phyloP scores from a whole-genome alignment of 2,329 filamentous ascomycete species.

The Fusarium sterilihyphosum region DNA sequence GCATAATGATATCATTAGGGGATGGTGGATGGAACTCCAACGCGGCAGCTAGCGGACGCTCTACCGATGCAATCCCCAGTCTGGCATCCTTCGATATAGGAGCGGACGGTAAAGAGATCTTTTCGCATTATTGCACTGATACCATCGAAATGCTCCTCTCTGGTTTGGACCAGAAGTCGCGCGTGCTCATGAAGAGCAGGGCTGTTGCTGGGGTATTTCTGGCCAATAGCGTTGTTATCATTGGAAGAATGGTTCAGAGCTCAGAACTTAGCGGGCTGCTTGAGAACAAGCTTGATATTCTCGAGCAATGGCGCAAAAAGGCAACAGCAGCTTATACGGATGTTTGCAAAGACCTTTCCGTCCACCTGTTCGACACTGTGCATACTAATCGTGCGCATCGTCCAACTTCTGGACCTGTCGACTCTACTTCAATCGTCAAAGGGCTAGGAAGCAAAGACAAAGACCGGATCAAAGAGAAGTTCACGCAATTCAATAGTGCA shows the following conservation, averaged over 20 bases:
- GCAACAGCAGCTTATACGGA: constrained; percentile 84
- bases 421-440: constrained; percentile 87
- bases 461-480: constrained; percentile 96
- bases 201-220: constrained; percentile 87
- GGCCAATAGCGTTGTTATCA: constrained; percentile 84
- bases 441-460: constrained; percentile 88
- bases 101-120: constrained; percentile 87
- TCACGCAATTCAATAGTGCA: constrained; percentile 85
- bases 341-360: constrained; percentile 87
- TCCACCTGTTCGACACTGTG: constrained; percentile 87
- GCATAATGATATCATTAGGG: constrained; percentile 90
- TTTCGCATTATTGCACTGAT: constrained; percentile 89
- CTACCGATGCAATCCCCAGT: constrained; percentile 73
- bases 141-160: constrained; percentile 84
- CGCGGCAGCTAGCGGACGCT: constrained; percentile 61
- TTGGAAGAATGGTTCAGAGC: constrained; percentile 84
- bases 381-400: constrained; percentile 83
- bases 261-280: constrained; percentile 83
- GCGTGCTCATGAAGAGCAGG: constrained; percentile 78
- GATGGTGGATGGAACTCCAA: constrained; percentile 86
- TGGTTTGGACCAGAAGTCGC: constrained; percentile 78
- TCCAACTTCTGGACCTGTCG: constrained; percentile 78
- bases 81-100: constrained; percentile 85
- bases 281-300: constrained; percentile 68
- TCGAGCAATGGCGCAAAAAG: constrained; percentile 90